These are phyloP conservation scores for Plantago ovata DNA, from an alignment of 257 asterid genomes.

Conservation along the genomic window DNA sequence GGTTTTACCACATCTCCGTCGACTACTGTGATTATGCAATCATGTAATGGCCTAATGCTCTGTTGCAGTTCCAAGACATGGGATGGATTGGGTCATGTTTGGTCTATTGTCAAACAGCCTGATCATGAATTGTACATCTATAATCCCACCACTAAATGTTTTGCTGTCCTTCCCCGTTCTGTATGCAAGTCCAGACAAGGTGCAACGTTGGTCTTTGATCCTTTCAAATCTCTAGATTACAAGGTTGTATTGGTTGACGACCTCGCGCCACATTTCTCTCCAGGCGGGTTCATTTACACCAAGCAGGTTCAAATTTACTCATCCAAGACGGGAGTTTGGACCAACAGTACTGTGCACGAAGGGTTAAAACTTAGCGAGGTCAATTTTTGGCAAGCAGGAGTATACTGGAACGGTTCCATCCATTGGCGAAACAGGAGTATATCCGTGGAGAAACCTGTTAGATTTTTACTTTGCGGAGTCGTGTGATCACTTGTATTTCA, in stretches of 20 bases:
- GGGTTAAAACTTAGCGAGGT: too few species aligned
- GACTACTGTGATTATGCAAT: conserved; percentile 8
- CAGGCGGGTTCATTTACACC: too few species aligned
- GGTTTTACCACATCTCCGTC: neutral
- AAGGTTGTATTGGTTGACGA: conserved; percentile 19
- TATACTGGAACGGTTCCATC: too few species aligned
- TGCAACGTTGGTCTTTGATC: too few species aligned
- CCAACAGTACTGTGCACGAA: conserved; percentile 5
- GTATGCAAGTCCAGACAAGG: too few species aligned
- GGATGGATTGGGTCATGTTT: neutral
- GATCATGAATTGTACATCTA: too few species aligned
- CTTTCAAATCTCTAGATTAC: too few species aligned
- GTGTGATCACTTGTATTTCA: conserved; percentile 21
- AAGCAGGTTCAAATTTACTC: conserved; percentile 26
- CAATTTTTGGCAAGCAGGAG: conserved; percentile 7
- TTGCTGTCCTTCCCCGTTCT: too few species aligned
- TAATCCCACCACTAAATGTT: too few species aligned
- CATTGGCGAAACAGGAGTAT: neutral
- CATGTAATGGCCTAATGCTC: conserved; percentile 25
- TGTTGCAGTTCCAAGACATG: neutral
- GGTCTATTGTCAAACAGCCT: conserved; percentile 18
- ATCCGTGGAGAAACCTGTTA: neutral
- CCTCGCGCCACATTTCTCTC: too few species aligned
- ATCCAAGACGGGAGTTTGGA: conserved; percentile 26
- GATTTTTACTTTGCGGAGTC: conserved; percentile 27